Base-by-base conservation (phyloP, 1,284 basidiomycete species). In the Peniophora sp. region DNA sequence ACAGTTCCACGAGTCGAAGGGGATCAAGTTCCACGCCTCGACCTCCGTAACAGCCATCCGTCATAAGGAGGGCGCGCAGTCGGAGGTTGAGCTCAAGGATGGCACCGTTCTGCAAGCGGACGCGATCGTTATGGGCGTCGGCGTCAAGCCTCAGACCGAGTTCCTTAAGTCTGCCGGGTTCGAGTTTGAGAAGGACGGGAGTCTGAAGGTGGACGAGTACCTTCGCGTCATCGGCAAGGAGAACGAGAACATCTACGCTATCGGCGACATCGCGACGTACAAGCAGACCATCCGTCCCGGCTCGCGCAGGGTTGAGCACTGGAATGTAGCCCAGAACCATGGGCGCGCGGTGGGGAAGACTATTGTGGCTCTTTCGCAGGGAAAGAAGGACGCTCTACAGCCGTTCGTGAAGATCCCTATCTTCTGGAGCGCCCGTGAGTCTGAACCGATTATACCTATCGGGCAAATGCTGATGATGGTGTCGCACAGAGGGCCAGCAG, bases 201-300 rank as follows among this genome's bases (percentile, higher is more conserved):
- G 88, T 27, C 74, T 97, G 54, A 77, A 75, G 20, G 92, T 96
- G 17, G 90, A 97, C 65, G 80, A 90, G 61, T 82, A 79, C 58
- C 68, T 97, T 48, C 74, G 79, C 47, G 86, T 97, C 17, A 72
- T 81, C 67, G 79, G 60, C 16, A 63, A 78, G 55, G 60, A 75
- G 58, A 65, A 64, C 11, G 27, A 32, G 5, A 69, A 83, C 58
- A 80, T 97, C 5, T 97, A 81, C 64, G 94, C 94, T 3, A 81
- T 96, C 52, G 94, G 82, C 47, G 93, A 97, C 68, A 94, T 97
- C 60, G 92, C 92, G 1, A 75, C 82, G 50, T 92, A 89, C 64
- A 86, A 89, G 2, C 83, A 89, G 59, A 68, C 69, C 25, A 71
- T 72, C 11, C 68, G 65, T 2, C 81, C 81, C 2, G 74, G 74